A percentile compares a stretch with the other conserved stretches of the same genome.
Evolutionary conservation across 2,329 filamentous ascomycete genomes (phyloP).

Genomic region (Penicillium brevicompactum): DNA sequence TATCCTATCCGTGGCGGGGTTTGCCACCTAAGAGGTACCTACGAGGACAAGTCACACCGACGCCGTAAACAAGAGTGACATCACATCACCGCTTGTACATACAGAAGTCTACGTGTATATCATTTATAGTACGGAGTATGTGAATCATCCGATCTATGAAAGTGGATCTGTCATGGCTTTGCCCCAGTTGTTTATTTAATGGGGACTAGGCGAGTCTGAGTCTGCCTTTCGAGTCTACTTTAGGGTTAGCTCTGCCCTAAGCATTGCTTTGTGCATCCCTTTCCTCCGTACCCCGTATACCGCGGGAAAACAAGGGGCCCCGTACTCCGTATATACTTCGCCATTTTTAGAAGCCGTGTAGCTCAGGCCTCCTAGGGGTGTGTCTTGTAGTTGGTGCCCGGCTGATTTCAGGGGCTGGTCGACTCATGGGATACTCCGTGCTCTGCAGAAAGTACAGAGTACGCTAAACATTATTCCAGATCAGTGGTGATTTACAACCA

Average conservation of each 20-base stretch:
- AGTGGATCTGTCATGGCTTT: constrained; percentile 6
- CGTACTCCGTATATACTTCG: neutral
- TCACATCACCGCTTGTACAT: neutral
- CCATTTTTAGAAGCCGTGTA: neutral
- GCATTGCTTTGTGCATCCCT: neutral
- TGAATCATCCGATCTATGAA: neutral
- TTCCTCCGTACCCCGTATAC: neutral
- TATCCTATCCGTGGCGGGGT: neutral
- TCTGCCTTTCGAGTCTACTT: constrained; percentile 2
- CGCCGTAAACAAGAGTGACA: neutral
- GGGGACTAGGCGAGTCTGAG: constrained; percentile 8
- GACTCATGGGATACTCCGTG: too few relatives aligned
- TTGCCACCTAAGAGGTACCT: neutral
- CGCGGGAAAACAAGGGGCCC: neutral
- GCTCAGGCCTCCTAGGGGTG: neutral
- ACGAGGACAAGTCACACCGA: neutral
- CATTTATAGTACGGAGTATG: neutral
- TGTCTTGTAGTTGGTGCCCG: neutral
- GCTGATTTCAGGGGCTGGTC: neutral
- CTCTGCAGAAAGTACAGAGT: too few relatives aligned
- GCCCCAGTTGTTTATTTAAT: constrained; percentile 15
- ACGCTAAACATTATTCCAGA: too few relatives aligned
- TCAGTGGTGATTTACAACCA: too few relatives aligned
- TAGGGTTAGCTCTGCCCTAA: neutral
- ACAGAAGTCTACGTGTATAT: neutral